phyloP scores from a whole-genome alignment of 352 stramenopile genomes.

The Halophytophthora polymorphica region DNA sequence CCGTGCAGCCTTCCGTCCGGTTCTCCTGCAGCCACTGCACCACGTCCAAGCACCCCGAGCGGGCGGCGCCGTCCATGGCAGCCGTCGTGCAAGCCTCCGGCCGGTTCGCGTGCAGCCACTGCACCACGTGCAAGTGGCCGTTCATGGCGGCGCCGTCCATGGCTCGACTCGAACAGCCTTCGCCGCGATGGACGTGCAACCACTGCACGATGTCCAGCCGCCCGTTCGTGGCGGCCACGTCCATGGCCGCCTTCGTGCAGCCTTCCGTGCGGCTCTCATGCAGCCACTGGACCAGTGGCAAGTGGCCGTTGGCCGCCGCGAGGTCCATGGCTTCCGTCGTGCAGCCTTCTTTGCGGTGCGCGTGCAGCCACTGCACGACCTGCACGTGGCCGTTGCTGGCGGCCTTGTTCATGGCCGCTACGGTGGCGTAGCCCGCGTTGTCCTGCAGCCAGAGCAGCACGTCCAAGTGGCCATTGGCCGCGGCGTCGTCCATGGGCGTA shows the following conservation, averaged over 20 bases:
- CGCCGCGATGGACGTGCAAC: slow-evolving; percentile 6
- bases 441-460: not conserved
- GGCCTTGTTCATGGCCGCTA: slow-evolving; percentile 1
- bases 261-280: not conserved
- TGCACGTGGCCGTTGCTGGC: slow-evolving; percentile 8
- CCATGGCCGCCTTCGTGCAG: slow-evolving; percentile 1
- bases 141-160: slow-evolving; percentile 12
- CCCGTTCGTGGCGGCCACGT: slow-evolving; percentile 8
- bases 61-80: slow-evolving; percentile 7
- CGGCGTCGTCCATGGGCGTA: slow-evolving; percentile 2
- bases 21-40: slow-evolving; percentile 5
- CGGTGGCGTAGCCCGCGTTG: not conserved
- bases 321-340: slow-evolving; percentile 16
- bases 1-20: too few species aligned
- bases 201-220: slow-evolving; percentile 5
- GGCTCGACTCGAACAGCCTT: slow-evolving; percentile 9
- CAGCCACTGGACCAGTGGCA: slow-evolving; percentile 17
- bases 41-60: slow-evolving; percentile 4
- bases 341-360: not conserved
- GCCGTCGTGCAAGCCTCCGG: slow-evolving; percentile 4
- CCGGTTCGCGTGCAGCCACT: slow-evolving; percentile 10
- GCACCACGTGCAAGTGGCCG: slow-evolving; percentile 11
- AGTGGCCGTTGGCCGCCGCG: slow-evolving; percentile 15
- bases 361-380: slow-evolving; percentile 18
- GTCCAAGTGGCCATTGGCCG: not conserved